Conservation (phyloP, 805 yeast genomes). For the Blastobotrys peoriensis region DNA sequence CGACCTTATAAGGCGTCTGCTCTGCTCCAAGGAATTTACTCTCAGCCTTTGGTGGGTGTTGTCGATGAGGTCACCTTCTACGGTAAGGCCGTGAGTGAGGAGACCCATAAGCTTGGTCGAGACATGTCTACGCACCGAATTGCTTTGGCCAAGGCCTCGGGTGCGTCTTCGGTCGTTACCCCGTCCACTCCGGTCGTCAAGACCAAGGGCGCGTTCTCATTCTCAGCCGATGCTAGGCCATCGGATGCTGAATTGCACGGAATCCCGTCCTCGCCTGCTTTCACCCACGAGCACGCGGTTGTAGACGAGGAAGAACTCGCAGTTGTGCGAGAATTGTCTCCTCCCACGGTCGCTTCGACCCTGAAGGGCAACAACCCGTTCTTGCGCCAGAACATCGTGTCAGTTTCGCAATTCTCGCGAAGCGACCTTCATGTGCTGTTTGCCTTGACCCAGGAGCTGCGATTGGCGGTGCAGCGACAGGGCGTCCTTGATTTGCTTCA, state of each 20-base stretch:
- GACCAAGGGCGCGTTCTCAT: conserved; percentile 10
- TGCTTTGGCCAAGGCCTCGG: neutral
- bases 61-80: conserved; percentile 82
- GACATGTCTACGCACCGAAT: conserved; percentile 34
- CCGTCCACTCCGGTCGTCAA: conserved; percentile 15
- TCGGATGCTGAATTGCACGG: neutral
- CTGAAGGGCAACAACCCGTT: conserved; percentile 87
- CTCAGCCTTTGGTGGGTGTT: conserved; percentile 49
- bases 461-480: conserved; percentile 92
- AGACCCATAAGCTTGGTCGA: conserved; percentile 71
- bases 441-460: conserved; percentile 96
- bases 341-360: conserved; percentile 69
- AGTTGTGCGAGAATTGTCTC: conserved; percentile 28
- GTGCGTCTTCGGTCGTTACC: neutral
- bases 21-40: conserved; percentile 29
- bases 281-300: conserved; percentile 29
- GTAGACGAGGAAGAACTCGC: conserved; percentile 6
- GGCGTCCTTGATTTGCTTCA: conserved; percentile 88
- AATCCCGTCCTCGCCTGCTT: conserved; percentile 26
- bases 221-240: conserved; percentile 12
- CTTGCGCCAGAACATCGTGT: conserved; percentile 78
- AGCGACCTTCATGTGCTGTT: conserved; percentile 87
- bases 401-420: conserved; percentile 83
- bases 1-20: conserved; percentile 38
- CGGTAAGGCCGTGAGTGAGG: conserved; percentile 75